phyloP scores from a whole-genome alignment of 2,329 filamentous ascomycete genomes.

The Nigrospora oryzae region DNA sequence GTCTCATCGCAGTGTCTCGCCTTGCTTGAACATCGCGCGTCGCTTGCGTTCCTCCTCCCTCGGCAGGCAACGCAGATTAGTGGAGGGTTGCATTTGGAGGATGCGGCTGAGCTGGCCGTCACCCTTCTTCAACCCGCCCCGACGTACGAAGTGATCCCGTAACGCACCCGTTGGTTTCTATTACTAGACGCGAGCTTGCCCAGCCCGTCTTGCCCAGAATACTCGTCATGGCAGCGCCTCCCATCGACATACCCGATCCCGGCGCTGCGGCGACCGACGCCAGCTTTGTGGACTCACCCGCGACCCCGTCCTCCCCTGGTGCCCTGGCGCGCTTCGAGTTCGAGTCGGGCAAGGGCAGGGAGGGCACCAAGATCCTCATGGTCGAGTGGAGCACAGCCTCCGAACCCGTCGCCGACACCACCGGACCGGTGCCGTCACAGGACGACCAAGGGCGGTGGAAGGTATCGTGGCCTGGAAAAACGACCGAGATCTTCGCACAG shows the following conservation, averaged over 20 bases:
- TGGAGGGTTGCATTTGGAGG: not conserved
- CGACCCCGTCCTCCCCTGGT: conserved; percentile 11
- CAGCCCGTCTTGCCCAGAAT: no score
- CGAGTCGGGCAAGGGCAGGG: conserved; percentile 64
- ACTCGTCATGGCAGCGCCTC: not conserved
- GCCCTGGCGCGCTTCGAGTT: conserved; percentile 85
- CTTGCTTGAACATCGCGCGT: no score
- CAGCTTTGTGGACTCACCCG: conserved; percentile 3
- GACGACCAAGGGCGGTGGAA: conserved; percentile 47
- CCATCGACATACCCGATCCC: not conserved
- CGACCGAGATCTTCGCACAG: conserved; percentile 43
- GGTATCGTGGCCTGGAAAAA: conserved; percentile 78
- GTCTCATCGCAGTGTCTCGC: no score
- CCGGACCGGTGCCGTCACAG: not conserved
- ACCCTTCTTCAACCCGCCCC: not conserved
- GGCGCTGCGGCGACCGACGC: not conserved
- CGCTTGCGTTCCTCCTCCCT: no score
- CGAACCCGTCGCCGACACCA: not conserved
- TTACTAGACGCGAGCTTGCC: not conserved
- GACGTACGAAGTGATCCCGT: no score
- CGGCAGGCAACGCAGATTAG: not conserved
- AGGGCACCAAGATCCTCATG: conserved; percentile 88
- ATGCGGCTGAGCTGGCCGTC: not conserved
- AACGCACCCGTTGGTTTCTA: not conserved
- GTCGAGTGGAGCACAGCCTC: conserved; percentile 66